Percentiles rank a stretch among this genome's conserved stretches.
Conservation (phyloP, 371 early-diverging fungal species). For the Chytridiales sp. region DNA sequence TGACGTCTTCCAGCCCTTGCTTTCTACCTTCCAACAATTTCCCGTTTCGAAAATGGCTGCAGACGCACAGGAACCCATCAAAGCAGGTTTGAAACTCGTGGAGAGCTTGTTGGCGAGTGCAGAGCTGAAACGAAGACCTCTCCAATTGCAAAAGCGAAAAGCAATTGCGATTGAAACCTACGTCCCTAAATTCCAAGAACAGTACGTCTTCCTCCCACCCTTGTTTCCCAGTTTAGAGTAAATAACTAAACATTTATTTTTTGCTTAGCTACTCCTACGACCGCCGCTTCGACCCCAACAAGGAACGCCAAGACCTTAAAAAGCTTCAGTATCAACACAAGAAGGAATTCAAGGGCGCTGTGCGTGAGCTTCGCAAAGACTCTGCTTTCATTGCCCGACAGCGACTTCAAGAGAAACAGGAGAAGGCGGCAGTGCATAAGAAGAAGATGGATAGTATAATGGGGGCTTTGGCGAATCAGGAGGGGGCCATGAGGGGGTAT, state of each 20-base stretch:
- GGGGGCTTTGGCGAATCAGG: conserved; percentile 56
- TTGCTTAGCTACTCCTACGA: conserved; percentile 61
- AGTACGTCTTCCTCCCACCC: conserved; percentile 23
- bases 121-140: conserved; percentile 51
- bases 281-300: conserved; percentile 76
- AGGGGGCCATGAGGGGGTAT: conserved; percentile 51
- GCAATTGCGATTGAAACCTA: conserved; percentile 87
- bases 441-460: conserved; percentile 84
- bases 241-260: too few species aligned
- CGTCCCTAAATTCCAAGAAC: conserved; percentile 87
- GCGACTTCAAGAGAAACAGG: conserved; percentile 64
- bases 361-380: conserved; percentile 93
- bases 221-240: too few species aligned
- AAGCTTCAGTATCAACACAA: conserved; percentile 78
- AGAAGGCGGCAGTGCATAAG: conserved; percentile 80
- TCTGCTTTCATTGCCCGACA: conserved; percentile 80
- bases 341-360: conserved; percentile 89
- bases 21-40: conserved; percentile 15
- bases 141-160: conserved; percentile 79
- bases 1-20: conserved; percentile 44
- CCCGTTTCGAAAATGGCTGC: too few species aligned
- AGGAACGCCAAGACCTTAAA: conserved; percentile 67
- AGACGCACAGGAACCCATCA: conserved; percentile 1
- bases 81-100: conserved; percentile 34
- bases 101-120: conserved; percentile 28